Conservation (phyloP, 2,329 filamentous ascomycete species). For the Diaporthe vaccinii region DNA sequence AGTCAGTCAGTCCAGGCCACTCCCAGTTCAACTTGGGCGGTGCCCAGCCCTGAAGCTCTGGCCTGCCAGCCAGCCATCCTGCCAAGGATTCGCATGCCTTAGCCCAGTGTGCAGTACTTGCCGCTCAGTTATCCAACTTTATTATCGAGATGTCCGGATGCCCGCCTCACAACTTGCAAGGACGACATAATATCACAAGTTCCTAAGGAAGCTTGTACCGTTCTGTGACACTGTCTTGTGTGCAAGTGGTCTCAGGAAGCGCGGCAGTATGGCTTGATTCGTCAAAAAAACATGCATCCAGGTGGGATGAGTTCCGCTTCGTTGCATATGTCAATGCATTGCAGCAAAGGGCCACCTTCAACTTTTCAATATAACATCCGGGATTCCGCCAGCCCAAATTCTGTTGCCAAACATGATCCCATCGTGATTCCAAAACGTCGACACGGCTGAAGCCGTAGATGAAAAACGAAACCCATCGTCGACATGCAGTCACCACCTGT, state of each 20-base stretch:
- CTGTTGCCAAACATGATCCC: background rate
- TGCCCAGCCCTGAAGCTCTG: background rate
- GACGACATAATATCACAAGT: background rate
- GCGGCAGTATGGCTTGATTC: background rate
- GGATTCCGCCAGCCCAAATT: background rate
- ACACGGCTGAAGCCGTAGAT: background rate
- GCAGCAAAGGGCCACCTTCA: background rate
- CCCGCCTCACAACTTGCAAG: background rate
- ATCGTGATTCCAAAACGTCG: background rate
- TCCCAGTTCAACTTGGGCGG: background rate
- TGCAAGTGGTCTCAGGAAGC: background rate
- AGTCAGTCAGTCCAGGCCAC: background rate
- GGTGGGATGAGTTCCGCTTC: background rate
- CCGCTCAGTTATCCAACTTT: background rate
- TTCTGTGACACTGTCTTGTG: background rate
- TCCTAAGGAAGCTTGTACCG: background rate
- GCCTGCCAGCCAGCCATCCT: background rate
- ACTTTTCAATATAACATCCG: background rate
- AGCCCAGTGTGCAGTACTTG: background rate
- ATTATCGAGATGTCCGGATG: background rate
- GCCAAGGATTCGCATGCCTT: slow-evolving; percentile 3
- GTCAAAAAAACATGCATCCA: background rate
- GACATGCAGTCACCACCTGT: slow-evolving; percentile 2
- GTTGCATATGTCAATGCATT: background rate
- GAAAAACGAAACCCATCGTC: background rate